These are phyloP conservation scores for Colletotrichum sp. DNA, from an alignment of 2,329 filamentous ascomycete genomes.

Conservation along the genomic window DNA sequence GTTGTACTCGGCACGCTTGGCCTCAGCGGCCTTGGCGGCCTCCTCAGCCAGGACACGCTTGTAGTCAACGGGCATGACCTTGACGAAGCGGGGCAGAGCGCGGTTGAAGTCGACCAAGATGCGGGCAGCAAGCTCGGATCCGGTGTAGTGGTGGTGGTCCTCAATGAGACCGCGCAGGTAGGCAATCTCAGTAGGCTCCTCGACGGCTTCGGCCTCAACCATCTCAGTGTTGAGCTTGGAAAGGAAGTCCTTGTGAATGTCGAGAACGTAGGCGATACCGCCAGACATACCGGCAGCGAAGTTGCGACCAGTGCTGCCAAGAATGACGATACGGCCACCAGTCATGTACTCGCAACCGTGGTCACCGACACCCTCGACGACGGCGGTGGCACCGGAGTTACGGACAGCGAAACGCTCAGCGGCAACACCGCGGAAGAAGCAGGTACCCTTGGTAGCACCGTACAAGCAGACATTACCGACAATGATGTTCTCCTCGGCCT, in stretches of 20 bases:
- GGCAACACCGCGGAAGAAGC: slow-evolving; percentile 96
- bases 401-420: slow-evolving; percentile 96
- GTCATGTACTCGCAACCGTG: slow-evolving; percentile 99
- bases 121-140: slow-evolving; percentile 90
- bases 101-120: slow-evolving; percentile 95
- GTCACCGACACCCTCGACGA: slow-evolving; percentile 95
- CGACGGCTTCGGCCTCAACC: slow-evolving; percentile 86
- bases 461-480: slow-evolving; percentile 96
- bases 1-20: slow-evolving; percentile 83
- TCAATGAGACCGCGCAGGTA: slow-evolving; percentile 91
- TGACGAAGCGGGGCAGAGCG: slow-evolving; percentile 88
- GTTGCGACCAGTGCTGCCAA: slow-evolving; percentile 91
- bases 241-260: slow-evolving; percentile 87
- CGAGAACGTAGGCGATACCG: slow-evolving; percentile 93
- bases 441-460: slow-evolving; percentile 87
- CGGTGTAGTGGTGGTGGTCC: slow-evolving; percentile 97
- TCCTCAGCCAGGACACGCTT: slow-evolving; percentile 91
- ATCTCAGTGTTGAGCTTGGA: slow-evolving; percentile 97
- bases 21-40: slow-evolving; percentile 82
- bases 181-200: slow-evolving; percentile 87
- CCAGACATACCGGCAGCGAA: slow-evolving; percentile 99
- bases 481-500: slow-evolving; percentile 94
- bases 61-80: slow-evolving; percentile 93
- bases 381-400: slow-evolving; percentile 94
- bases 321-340: slow-evolving; percentile 85